A percentile compares a stretch with the other conserved stretches of the same genome.
Evolutionary conservation across 176 grass and related monocot species (phyloP).

Genomic region (Calamus simplicifolius): DNA sequence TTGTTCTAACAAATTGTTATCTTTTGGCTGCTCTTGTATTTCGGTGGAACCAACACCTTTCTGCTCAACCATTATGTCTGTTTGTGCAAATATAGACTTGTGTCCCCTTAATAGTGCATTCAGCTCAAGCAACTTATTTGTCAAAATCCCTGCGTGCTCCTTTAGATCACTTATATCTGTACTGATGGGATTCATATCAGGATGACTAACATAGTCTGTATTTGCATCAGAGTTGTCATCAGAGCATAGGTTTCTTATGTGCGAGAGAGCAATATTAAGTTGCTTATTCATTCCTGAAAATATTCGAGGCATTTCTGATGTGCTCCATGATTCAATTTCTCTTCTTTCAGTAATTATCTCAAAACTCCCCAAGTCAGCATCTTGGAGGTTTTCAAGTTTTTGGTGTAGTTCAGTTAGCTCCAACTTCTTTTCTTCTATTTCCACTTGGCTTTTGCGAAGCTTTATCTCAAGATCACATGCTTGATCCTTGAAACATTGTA

Average conservation of each 20-base stretch:
- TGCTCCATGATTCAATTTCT: background rate
- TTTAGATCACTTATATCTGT: background rate
- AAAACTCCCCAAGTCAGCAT: constrained; percentile 13
- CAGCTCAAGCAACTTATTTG: background rate
- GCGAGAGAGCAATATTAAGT: background rate
- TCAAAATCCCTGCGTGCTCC: background rate
- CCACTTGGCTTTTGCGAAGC: constrained; percentile 36
- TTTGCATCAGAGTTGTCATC: background rate
- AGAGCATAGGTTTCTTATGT: background rate
- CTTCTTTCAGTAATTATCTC: constrained; percentile 1
- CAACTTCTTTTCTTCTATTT: constrained; percentile 37
- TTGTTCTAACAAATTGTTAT: no score
- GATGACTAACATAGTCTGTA: background rate
- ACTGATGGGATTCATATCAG: background rate
- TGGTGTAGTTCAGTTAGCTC: constrained; percentile 50
- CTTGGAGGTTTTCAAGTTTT: constrained; percentile 19
- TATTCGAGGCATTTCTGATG: background rate
- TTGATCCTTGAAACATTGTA: constrained; percentile 45
- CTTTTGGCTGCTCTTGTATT: no score
- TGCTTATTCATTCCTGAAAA: background rate
- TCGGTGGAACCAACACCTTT: no score
- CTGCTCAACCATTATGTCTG: no score
- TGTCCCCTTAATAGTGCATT: background rate
- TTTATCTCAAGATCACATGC: constrained; percentile 45
- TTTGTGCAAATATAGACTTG: no score